phyloP scores from a whole-genome alignment of 2,329 filamentous ascomycete genomes.

The Plenodomus lindquistii region DNA sequence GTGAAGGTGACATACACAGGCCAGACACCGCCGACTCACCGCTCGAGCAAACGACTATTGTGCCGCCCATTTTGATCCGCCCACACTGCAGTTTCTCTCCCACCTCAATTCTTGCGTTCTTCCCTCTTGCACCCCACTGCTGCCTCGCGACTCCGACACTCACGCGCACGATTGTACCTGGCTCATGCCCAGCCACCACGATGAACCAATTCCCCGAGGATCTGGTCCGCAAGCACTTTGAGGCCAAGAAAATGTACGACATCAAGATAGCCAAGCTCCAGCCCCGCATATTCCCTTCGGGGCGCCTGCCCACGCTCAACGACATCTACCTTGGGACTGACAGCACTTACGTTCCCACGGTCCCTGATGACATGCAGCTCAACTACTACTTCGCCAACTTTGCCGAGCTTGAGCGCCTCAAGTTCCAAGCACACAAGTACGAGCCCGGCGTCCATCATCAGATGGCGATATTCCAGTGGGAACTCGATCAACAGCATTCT shows the following conservation, averaged over 20 bases:
- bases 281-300: not conserved
- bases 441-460: slow-evolving; percentile 1
- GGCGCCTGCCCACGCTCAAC: not conserved
- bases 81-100: no score
- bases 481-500: slow-evolving; percentile 5
- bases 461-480: slow-evolving; percentile 6
- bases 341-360: not conserved
- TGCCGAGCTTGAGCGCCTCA: not conserved
- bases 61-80: no score
- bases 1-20: no score
- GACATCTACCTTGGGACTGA: not conserved
- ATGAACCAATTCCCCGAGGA: not conserved
- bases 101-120: no score
- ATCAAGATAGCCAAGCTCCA: not conserved
- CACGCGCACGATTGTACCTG: no score
- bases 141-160: no score
- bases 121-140: no score
- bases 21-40: no score
- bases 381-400: slow-evolving; percentile 1
- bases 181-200: not conserved
- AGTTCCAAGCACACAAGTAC: slow-evolving; percentile 4
- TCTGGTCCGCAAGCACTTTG: not conserved
- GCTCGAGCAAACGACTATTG: no score
- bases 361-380: not conserved
- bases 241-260: not conserved